Evolutionary conservation across 2,329 filamentous ascomycete genomes (phyloP).

Genomic region (Tolypocladium sp.): DNA sequence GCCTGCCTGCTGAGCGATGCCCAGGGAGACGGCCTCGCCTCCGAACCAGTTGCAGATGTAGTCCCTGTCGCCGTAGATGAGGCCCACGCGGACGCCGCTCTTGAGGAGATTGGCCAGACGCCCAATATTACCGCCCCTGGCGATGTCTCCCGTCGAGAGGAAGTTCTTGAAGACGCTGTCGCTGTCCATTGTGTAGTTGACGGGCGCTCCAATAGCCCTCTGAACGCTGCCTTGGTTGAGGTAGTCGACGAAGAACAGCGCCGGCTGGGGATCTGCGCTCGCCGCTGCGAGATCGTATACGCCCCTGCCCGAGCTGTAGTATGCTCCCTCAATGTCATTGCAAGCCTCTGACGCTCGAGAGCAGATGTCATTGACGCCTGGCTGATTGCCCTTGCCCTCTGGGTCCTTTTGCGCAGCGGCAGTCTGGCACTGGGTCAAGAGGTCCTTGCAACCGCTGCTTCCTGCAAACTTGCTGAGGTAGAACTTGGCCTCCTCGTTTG

Average conservation of each 20-base stretch:
- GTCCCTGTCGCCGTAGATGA: conserved; percentile 61
- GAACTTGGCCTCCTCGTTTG: conserved; percentile 39
- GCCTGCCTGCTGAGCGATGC: conserved; percentile 41
- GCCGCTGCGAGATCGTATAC: conserved; percentile 53
- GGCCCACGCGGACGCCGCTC: conserved; percentile 56
- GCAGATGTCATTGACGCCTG: conserved; percentile 36
- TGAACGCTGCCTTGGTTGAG: conserved; percentile 52
- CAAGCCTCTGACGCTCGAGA: conserved; percentile 33
- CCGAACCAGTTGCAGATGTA: conserved; percentile 62
- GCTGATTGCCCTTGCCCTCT: conserved; percentile 27
- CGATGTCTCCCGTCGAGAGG: conserved; percentile 46
- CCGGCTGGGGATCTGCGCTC: conserved; percentile 50
- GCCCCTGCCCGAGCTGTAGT: conserved; percentile 46
- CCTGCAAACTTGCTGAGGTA: conserved; percentile 23
- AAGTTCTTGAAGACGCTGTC: conserved; percentile 37
- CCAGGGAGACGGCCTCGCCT: conserved; percentile 63
- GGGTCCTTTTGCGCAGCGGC: conserved; percentile 30
- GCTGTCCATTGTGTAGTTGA: conserved; percentile 49
- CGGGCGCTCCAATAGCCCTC: conserved; percentile 49
- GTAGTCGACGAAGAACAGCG: conserved; percentile 51
- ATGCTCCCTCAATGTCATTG: conserved; percentile 46
- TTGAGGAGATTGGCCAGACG: conserved; percentile 52
- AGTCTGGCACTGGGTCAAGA: conserved; percentile 41
- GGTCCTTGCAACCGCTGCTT: conserved; percentile 41
- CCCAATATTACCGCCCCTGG: conserved; percentile 51